A percentile compares a stretch with the other conserved stretches of the same genome.
Conservation (phyloP, 2,329 filamentous ascomycete genomes). For the Plectosphaerella sp. region DNA sequence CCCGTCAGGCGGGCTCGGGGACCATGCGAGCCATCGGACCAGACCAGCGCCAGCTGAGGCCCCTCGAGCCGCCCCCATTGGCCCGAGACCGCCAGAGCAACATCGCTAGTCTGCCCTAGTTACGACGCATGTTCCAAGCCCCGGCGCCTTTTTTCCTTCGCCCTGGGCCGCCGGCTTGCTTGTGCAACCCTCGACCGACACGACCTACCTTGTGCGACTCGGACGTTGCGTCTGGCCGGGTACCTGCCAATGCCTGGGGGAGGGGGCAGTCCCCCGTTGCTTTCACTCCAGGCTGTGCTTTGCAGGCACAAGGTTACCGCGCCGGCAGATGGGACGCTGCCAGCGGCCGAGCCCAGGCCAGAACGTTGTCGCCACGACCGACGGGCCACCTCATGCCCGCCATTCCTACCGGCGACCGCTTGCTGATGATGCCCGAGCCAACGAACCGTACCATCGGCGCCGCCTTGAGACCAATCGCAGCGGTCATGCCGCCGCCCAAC, state of each 20-base stretch:
- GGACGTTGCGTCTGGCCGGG: neutral
- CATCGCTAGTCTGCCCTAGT: neutral
- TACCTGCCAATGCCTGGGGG: neutral
- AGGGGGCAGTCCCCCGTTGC: neutral
- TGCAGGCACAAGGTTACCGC: neutral
- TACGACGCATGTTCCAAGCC: neutral
- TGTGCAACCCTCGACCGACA: neutral
- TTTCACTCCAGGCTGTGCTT: neutral
- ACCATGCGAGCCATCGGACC: neutral
- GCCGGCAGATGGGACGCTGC: neutral
- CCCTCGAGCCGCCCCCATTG: neutral
- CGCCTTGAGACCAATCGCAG: neutral
- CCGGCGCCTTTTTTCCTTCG: neutral
- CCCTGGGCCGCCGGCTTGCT: neutral
- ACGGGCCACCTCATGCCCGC: neutral
- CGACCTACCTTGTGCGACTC: neutral
- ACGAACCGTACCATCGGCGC: neutral
- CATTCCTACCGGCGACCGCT: neutral
- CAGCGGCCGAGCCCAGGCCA: too few relatives aligned
- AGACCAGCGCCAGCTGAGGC: neutral
- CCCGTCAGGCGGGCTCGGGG: neutral
- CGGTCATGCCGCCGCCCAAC: neutral
- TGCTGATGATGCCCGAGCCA: conserved; percentile 1
- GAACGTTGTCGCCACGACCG: neutral
- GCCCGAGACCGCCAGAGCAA: neutral